phyloP scores from a whole-genome alignment of 192 early-diverging fungal genomes.

The Piromyces finnis region DNA sequence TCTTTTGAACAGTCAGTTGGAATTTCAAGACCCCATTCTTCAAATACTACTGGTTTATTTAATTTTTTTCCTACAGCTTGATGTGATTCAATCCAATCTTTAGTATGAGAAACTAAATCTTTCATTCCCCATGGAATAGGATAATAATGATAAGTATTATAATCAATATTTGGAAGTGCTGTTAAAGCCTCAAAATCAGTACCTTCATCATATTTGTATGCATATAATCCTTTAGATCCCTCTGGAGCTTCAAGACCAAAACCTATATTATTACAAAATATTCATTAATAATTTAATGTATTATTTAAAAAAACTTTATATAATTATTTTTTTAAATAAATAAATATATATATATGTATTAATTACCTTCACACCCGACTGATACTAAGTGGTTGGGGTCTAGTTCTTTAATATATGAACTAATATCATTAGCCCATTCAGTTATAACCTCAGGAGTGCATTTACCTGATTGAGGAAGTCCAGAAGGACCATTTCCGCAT shows the following conservation, averaged over 20 bases:
- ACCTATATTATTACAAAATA: neutral
- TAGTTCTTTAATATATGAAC: conserved; percentile 21
- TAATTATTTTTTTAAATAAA: too few species aligned
- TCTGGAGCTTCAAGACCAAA: neutral
- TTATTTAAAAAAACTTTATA: too few species aligned
- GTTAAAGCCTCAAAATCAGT: conserved; percentile 11
- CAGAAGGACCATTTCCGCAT: conserved; percentile 2
- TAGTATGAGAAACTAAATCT: neutral
- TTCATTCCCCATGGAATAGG: conserved; percentile 7
- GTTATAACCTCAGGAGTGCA: conserved; percentile 3
- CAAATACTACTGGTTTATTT: conserved; percentile 11
- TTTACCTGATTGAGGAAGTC: neutral
- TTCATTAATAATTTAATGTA: too few species aligned
- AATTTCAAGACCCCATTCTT: conserved; percentile 7
- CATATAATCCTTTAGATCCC: conserved; percentile 3
- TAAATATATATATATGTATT: too few species aligned
- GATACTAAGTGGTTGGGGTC: conserved; percentile 38
- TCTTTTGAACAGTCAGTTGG: neutral
- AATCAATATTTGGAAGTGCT: conserved; percentile 8
- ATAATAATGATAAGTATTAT: conserved; percentile 12
- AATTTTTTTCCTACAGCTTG: conserved; percentile 5
- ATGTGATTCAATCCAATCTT: conserved; percentile 13
- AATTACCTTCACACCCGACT: conserved; percentile 30
- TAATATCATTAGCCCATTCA: conserved; percentile 28
- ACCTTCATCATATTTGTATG: conserved; percentile 6